Base-by-base conservation (phyloP, 139 green algal species). In the Coccomyxa sp. region DNA sequence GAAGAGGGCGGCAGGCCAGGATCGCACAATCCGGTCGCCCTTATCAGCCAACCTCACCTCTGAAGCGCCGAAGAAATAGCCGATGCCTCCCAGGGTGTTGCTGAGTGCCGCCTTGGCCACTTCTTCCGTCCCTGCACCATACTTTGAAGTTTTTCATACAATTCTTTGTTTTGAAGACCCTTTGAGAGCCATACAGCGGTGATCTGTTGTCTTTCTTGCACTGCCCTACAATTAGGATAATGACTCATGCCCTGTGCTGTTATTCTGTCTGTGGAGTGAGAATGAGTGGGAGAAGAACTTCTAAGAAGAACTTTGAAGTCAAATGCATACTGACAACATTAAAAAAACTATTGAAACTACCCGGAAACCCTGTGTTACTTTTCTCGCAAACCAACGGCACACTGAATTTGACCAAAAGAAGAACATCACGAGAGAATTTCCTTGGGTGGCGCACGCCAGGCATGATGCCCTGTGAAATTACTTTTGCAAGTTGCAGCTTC, bases 41-140 rank as follows among this genome's bases (percentile, higher is more conserved):
- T 21, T 28, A 7, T 45, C 31, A 17, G 74, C 58, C 82, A 90
- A 32, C 27, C 67, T 28, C 13, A 96, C 86, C 7, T 90, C 45
- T 0, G 95, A 97, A 67, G 79, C 82, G 38, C 96, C 96, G 67
- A 95, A 93, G 84, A 97, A 99, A 87, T 98, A 99, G 23, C 94
- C 96, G 58, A 98, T 95, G 77, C 93, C 93, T 21, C 96, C 96
- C 60, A 99, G 82, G 79, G 98, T 80, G 89, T 99, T 98, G 88
- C 91, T 96, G 74, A 99, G 87, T 0, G 95, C 94, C 1, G 88
- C 89, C 71, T 93, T 91, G 28, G 88, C 88, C 63, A 91, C 86
- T 57, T 90, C 86, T 12, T 45, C 32, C 12, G 87, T 88, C 63
- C 80, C 76, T 84, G 76, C 17, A 32, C 7, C 38, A 51, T 51